Evolutionary conservation across 805 yeast genomes (phyloP).

Genomic region (Ogataea degrootiae): DNA sequence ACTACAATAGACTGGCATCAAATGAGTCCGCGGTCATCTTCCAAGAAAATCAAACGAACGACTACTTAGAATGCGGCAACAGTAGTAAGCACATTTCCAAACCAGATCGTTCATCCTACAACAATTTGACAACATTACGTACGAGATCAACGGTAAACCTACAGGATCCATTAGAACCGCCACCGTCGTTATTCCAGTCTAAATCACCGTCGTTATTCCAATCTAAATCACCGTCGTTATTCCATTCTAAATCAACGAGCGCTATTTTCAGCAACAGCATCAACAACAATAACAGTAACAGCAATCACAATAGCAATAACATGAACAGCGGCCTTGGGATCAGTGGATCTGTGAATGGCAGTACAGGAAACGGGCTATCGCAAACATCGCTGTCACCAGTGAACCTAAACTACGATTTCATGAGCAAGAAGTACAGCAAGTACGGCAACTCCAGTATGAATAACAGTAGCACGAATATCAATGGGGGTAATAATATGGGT

Average conservation of each 20-base stretch:
- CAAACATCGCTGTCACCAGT: neutral
- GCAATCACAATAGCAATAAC: neutral
- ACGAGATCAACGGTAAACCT: conserved; percentile 29
- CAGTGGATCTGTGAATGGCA: neutral
- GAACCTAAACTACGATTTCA: conserved; percentile 12
- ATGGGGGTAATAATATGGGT: neutral
- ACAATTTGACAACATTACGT: conserved; percentile 15
- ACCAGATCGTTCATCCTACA: neutral
- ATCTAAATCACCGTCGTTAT: no score
- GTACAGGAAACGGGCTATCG: no score
- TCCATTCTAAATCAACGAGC: no score
- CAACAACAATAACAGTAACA: neutral
- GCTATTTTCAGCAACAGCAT: neutral
- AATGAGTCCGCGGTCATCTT: conserved; percentile 12
- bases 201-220: no score
- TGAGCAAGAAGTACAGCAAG: conserved; percentile 22
- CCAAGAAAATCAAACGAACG: conserved; percentile 7
- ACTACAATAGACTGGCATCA: conserved; percentile 11
- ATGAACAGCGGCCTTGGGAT: neutral
- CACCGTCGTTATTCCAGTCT: no score
- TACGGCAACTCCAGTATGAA: conserved; percentile 6
- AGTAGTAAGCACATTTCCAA: conserved; percentile 5
- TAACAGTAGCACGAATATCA: neutral
- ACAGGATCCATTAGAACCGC: conserved; percentile 10
- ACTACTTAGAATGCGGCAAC: conserved; percentile 16